Percentiles rank a stretch among this genome's conserved stretches.
phyloP scores from a whole-genome alignment of 2,329 filamentous ascomycete species.

The Stagonosporopsis chrysanthemi region DNA sequence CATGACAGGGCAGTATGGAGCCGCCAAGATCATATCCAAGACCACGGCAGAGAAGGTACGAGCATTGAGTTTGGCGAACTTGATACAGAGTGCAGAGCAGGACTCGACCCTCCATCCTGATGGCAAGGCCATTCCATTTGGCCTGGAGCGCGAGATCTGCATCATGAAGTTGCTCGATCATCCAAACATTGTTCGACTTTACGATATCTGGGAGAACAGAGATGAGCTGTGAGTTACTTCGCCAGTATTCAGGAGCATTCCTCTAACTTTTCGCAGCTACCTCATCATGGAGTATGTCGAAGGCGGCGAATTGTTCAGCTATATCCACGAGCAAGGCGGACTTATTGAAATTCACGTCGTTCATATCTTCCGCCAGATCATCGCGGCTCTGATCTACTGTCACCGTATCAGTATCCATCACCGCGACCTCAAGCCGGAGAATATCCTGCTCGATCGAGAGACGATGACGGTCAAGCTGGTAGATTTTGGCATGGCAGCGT shows the following conservation, averaged over 20 bases:
- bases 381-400: constrained; percentile 90
- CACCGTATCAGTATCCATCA: constrained; percentile 96
- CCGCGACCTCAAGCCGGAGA: constrained; percentile 95
- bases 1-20: constrained; percentile 79
- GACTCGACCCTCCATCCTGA: constrained; percentile 61
- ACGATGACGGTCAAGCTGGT: constrained; percentile 84
- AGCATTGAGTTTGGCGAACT: constrained; percentile 82
- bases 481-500: constrained; percentile 96
- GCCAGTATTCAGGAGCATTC: background rate
- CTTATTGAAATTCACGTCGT: constrained; percentile 82
- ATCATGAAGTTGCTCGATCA: constrained; percentile 98
- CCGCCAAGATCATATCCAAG: constrained; percentile 95
- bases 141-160: constrained; percentile 92
- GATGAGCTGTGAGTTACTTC: constrained; percentile 78
- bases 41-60: constrained; percentile 77
- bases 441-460: constrained; percentile 82
- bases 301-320: constrained; percentile 83
- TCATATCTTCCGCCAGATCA: constrained; percentile 89
- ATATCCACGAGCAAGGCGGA: constrained; percentile 77
- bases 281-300: constrained; percentile 93
- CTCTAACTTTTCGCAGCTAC: constrained; percentile 67
- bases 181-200: constrained; percentile 90
- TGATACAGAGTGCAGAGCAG: constrained; percentile 75
- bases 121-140: constrained; percentile 79
- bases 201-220: constrained; percentile 97